phyloP scores from a whole-genome alignment of 768 basidiomycete species.

The Suillus luteus region DNA sequence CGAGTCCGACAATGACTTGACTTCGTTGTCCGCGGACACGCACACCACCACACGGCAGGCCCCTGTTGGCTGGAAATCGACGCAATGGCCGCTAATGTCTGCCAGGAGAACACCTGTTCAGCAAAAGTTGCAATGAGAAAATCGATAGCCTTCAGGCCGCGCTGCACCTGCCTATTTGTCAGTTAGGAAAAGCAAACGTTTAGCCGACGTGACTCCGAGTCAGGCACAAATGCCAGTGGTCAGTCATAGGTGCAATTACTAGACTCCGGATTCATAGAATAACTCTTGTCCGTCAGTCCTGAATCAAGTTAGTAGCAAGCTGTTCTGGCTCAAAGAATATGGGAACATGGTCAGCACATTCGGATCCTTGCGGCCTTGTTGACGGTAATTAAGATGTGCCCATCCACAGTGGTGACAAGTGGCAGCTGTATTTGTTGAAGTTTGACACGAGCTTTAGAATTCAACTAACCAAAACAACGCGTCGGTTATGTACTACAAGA shows the following conservation, averaged over 20 bases:
- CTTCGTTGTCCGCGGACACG: neutral
- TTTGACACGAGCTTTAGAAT: conserved; percentile 27
- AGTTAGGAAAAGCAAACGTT: neutral
- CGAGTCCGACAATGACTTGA: neutral
- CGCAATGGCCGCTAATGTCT: neutral
- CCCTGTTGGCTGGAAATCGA: neutral
- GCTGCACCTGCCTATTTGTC: neutral
- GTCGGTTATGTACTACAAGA: conserved; percentile 12
- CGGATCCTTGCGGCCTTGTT: neutral
- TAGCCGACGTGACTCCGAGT: neutral
- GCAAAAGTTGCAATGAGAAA: neutral
- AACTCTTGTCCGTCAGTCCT: neutral
- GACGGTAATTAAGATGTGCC: conserved; percentile 1
- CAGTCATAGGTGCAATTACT: neutral
- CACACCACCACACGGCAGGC: neutral
- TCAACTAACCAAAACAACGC: conserved; percentile 34
- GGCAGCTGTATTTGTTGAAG: conserved; percentile 18
- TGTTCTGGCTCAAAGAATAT: neutral
- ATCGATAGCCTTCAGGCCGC: no score
- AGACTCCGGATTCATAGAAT: neutral
- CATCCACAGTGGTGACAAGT: neutral
- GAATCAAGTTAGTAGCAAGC: neutral
- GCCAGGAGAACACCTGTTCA: neutral
- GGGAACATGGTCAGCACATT: neutral
- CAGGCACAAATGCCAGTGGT: neutral